Conservation (phyloP, 2,329 filamentous ascomycete genomes). For the Colletotrichum sublineola region DNA sequence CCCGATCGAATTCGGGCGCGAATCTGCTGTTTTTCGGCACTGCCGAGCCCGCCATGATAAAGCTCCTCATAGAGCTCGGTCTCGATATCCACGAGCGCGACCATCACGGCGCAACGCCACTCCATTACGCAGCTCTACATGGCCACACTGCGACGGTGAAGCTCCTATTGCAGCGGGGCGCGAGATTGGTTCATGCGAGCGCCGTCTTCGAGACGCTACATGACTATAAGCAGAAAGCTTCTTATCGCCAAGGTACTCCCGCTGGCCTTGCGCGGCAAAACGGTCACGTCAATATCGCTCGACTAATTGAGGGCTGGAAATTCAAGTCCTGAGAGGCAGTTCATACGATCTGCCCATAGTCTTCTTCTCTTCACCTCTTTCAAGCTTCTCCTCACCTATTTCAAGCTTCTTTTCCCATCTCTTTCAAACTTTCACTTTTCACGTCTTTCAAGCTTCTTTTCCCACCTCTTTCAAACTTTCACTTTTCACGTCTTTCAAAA, state of each 20-base stretch:
- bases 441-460: too few species aligned
- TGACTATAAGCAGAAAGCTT: slow-evolving; percentile 39
- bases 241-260: slow-evolving; percentile 46
- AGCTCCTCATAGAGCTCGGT: slow-evolving; percentile 43
- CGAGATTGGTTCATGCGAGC: slow-evolving; percentile 43
- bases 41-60: slow-evolving; percentile 40
- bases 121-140: slow-evolving; percentile 47
- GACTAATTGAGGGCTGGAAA: slow-evolving; percentile 43
- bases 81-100: slow-evolving; percentile 46
- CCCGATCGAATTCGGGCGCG: slow-evolving; percentile 42
- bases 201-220: slow-evolving; percentile 45
- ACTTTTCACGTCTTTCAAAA: too few species aligned
- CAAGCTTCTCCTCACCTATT: too few species aligned
- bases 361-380: not conserved
- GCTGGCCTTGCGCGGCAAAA: slow-evolving; percentile 46
- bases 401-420: too few species aligned
- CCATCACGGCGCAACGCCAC: slow-evolving; percentile 45
- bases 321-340: slow-evolving; percentile 23
- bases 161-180: slow-evolving; percentile 46
- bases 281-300: slow-evolving; percentile 38
- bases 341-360: not conserved
- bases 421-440: too few species aligned
- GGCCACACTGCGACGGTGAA: slow-evolving; percentile 46
- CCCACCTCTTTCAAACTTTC: too few species aligned
- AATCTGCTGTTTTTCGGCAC: slow-evolving; percentile 45